phyloP scores from a whole-genome alignment of 2,329 filamentous ascomycete genomes.

The Penicillium sp. region DNA sequence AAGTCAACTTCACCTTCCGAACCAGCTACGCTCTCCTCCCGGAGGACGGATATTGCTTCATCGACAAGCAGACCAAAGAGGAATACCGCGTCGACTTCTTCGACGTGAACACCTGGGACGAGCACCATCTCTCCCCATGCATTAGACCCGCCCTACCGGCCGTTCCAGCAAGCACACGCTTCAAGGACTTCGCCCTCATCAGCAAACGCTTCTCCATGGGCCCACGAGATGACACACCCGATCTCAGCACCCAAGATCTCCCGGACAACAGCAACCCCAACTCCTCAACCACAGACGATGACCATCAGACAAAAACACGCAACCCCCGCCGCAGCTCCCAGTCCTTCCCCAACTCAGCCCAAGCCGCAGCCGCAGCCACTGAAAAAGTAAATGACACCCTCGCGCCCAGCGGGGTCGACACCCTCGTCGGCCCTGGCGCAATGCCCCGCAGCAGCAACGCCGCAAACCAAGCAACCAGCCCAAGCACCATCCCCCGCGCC shows the following conservation, averaged over 20 bases:
- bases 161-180: conserved; percentile 39
- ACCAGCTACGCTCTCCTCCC: conserved; percentile 85
- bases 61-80: conserved; percentile 78
- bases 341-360: conserved; percentile 16
- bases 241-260: conserved; percentile 26
- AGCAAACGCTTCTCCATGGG: conserved; percentile 41
- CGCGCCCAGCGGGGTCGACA: conserved; percentile 30
- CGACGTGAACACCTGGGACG: conserved; percentile 75
- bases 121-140: conserved; percentile 76
- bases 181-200: conserved; percentile 44
- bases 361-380: conserved; percentile 4
- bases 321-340: conserved; percentile 4
- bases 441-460: conserved; percentile 28
- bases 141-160: conserved; percentile 68
- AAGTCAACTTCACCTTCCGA: conserved; percentile 89
- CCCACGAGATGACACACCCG: conserved; percentile 11
- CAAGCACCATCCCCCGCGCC: conserved; percentile 53
- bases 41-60: conserved; percentile 82
- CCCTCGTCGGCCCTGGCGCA: conserved; percentile 29
- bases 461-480: conserved; percentile 37
- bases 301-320: conserved; percentile 11
- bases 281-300: conserved; percentile 2
- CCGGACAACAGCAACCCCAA: conserved; percentile 19
- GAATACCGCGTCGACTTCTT: conserved; percentile 85
- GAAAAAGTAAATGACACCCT: conserved; percentile 22